Evolutionary conservation across 1,139 yeast species (phyloP), one percentile per base, ranked within the genome.

Genomic region (Scheffersomyces segobiensis): DNA sequence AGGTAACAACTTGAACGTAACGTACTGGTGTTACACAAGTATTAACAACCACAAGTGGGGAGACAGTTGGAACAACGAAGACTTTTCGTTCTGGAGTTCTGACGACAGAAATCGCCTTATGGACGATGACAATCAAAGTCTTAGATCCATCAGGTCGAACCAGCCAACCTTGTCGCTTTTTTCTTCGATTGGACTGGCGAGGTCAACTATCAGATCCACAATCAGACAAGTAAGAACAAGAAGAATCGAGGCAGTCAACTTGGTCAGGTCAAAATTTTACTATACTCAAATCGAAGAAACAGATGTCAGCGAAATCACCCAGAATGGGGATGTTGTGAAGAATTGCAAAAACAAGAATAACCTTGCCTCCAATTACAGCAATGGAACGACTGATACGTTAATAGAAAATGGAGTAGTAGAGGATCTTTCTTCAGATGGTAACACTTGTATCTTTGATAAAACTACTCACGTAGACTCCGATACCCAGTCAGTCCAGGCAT

Each of bases 21-120:
- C 97, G 1, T 83, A 87, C 65, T 93, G 99, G 98, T 87, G 92
- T 63, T 93, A 93, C 69, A 83, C 91, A 48, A 81, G 88, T 14
- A 75, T 78, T 53, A 93, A 93, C 70, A 77, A 85, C 49, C 97
- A 93, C 72, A 75, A 83, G 66, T 85, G 90, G 87, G 99, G 99
- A 0, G 99, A 93, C 71, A 73, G 83, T 49, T 93, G 98, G 97
- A 93, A 93, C 68, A 87, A 92, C 63, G 99, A 93, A 69, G 98
- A 93, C 71, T 87, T 95, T 67, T 90, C 97, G 0, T 85, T 93
- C 59, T 93, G 90, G 90, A 88, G 95, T 2, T 74, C 78, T 4
- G 96, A 91, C 61, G 93, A 89, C 66, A 69, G 80, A 22, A 71
- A 73, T 56, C 62, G 62, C 4, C 68, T 67, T 47, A 59, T 58